Evolutionary conservation across 306 rosid species (phyloP), one percentile per base, ranked within the genome.

Genomic region (Luffa acutangula): DNA sequence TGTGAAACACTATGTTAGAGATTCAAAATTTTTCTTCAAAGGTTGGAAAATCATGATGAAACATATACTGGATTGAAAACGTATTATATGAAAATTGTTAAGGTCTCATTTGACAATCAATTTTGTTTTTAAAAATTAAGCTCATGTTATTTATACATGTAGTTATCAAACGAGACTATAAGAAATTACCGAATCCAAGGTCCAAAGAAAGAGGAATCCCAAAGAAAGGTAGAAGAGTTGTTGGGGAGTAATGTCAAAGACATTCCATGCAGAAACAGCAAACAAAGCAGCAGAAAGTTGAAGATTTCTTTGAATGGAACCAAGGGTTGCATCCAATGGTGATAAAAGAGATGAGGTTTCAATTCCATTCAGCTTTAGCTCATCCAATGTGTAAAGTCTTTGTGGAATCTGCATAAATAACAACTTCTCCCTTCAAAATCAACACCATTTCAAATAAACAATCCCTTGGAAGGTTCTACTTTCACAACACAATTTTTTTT

Each of bases 381-480:
- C 98, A 73, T 92, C 97, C 89, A 95, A 90, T 52, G 93, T 84
- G 86, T 95, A 95, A 33, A 95, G 96, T 85, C 98, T 92, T 78
- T 92, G 97, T 59, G 98, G 97, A 72, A 92, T 89, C 97, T 95
- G 82, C 80, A 82, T 42, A 66, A 70, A n/a, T 25, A 51, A 63
- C 59, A 36, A 17, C 79, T 42, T 48, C 25, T 48, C 39, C 41
- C 51, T 42, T 18, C 51, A 42, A 66, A 67, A 18, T 41, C 52
- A 67, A 39, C 14, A 66, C 4, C 71, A 64, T 62, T 12, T 56
- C 25, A 56, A 18, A 6, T 2, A 4, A 17, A 56, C 7, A 17
- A n/a, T 17, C 14, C 3, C 54, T 11, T 49, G 54, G 2, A 49
- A 12, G 0, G 7, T 45, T 45, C 11, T 45, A 45, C 2, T 45